Evolutionary conservation across 75 land plant species (phyloP).

Genomic region (Selaginella tamariscina): DNA sequence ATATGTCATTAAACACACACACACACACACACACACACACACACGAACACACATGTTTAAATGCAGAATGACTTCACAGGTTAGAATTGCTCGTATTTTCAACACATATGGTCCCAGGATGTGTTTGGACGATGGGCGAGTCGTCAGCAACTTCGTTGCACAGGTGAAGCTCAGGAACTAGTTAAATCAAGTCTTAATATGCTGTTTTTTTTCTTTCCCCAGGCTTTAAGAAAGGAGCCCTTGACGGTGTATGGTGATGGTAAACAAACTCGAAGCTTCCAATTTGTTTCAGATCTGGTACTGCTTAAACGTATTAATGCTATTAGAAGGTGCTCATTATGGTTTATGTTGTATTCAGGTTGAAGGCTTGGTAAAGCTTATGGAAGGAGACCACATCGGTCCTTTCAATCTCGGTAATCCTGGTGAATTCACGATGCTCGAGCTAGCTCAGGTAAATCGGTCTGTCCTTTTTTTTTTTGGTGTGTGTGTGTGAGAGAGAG

Average conservation of each 20-base stretch:
- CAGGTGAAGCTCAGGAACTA: neutral
- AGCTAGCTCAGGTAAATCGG: neutral
- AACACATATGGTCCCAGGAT: slow-evolving; percentile 79
- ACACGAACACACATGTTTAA: neutral
- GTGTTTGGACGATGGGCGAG: slow-evolving; percentile 43
- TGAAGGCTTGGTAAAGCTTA: neutral
- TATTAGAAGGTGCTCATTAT: neutral
- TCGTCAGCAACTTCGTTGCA: neutral
- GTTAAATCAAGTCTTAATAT: neutral
- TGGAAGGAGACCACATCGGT: neutral
- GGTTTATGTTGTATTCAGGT: neutral
- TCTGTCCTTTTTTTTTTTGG: neutral
- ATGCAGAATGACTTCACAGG: slow-evolving; percentile 21
- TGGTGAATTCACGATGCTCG: neutral
- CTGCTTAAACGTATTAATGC: slow-evolving; percentile 10
- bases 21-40: too few species aligned
- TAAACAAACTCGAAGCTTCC: slow-evolving; percentile 65
- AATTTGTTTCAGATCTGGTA: slow-evolving; percentile 65
- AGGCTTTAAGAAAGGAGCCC: slow-evolving; percentile 67
- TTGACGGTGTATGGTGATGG: slow-evolving; percentile 75
- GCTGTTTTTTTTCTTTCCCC: slow-evolving; percentile 3
- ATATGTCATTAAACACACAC: too few species aligned
- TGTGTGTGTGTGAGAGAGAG: neutral
- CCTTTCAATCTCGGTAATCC: neutral
- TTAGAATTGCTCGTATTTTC: slow-evolving; percentile 59